A percentile compares a stretch with the other conserved stretches of the same genome.
Evolutionary conservation across 2,329 filamentous ascomycete genomes (phyloP).

Genomic region (Aspergillus candidus): DNA sequence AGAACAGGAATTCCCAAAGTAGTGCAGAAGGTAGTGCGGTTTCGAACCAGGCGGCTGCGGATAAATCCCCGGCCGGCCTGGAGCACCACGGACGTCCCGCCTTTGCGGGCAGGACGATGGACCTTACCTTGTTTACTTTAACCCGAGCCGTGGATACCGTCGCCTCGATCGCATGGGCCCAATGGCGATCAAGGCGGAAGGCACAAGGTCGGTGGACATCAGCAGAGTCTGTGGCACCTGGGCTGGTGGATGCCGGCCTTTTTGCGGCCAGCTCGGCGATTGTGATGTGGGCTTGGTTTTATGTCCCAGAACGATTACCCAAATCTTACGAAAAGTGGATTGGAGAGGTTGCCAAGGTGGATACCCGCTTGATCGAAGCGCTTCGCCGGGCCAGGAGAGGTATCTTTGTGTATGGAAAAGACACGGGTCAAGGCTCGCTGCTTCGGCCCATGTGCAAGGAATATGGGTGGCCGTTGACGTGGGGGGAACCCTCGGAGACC

Average conservation of each 20-base stretch:
- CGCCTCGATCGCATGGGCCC: conserved; percentile 60
- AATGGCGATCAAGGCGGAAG: conserved; percentile 32
- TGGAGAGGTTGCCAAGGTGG: conserved; percentile 66
- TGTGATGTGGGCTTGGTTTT: conserved; percentile 90
- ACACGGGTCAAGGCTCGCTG: conserved; percentile 63
- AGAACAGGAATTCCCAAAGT: conserved; percentile 5
- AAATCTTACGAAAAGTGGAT: conserved; percentile 77
- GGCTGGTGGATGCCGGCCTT: conserved; percentile 58
- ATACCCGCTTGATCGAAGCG: conserved; percentile 66
- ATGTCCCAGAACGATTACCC: conserved; percentile 64
- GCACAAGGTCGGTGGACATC: conserved; percentile 23
- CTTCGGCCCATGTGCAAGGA: conserved; percentile 68
- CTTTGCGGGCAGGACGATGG: conserved; percentile 67
- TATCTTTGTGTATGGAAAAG: conserved; percentile 63
- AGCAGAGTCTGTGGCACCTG: conserved; percentile 37
- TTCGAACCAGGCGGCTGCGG: conserved; percentile 4
- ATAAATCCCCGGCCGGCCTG: conserved; percentile 3
- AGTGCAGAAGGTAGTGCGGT: not conserved
- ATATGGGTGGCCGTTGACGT: conserved; percentile 60
- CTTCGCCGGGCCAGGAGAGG: conserved; percentile 61
- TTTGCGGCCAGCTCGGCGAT: conserved; percentile 67
- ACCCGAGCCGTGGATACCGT: conserved; percentile 67
- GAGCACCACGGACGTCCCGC: conserved; percentile 20
- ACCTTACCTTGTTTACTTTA: conserved; percentile 72
- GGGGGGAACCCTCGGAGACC: conserved; percentile 64